A percentile compares a stretch with the other conserved stretches of the same genome.
Conservation (phyloP, 1,284 basidiomycete species). For the Psilocybe mexicana region DNA sequence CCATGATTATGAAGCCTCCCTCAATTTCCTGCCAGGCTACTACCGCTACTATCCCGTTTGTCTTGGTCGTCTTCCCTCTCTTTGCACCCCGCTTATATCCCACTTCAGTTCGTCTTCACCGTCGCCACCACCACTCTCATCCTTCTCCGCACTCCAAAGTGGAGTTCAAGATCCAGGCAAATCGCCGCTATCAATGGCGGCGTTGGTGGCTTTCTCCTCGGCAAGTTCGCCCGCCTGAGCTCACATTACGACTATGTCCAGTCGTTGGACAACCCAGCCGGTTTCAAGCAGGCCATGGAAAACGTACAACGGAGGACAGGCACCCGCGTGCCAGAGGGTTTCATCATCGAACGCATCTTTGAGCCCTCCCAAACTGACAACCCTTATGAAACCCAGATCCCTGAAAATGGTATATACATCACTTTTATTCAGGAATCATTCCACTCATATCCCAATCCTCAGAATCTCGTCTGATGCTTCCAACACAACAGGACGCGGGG, state of each 20-base stretch:
- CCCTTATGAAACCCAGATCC: slow-evolving; percentile 4
- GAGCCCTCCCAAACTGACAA: slow-evolving; percentile 15
- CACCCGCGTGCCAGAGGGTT: slow-evolving; percentile 21
- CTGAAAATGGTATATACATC: slow-evolving; percentile 8
- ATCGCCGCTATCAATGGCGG: slow-evolving; percentile 21
- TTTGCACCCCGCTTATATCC: slow-evolving; percentile 2
- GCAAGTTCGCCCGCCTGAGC: slow-evolving; percentile 22
- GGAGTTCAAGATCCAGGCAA: slow-evolving; percentile 3
- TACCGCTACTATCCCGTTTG: slow-evolving; percentile 42
- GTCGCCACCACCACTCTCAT: slow-evolving; percentile 20
- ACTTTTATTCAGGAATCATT: background rate
- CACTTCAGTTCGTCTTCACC: slow-evolving; percentile 26
- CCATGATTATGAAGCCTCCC: slow-evolving; percentile 56
- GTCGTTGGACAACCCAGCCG: slow-evolving; percentile 43
- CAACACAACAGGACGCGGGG: background rate
- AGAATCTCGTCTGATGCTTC: slow-evolving; percentile 14
- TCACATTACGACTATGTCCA: slow-evolving; percentile 41
- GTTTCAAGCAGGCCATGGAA: slow-evolving; percentile 49
- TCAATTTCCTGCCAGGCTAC: slow-evolving; percentile 49
- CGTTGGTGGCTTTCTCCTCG: slow-evolving; percentile 28
- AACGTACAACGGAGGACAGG: slow-evolving; percentile 40
- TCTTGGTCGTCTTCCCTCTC: slow-evolving; percentile 13
- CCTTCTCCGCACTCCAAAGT: slow-evolving; percentile 23
- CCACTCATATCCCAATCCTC: background rate
- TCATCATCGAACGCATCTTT: slow-evolving; percentile 28